Base-by-base conservation (phyloP, 2,329 filamentous ascomycete species). In the Elsinoe ampelina region DNA sequence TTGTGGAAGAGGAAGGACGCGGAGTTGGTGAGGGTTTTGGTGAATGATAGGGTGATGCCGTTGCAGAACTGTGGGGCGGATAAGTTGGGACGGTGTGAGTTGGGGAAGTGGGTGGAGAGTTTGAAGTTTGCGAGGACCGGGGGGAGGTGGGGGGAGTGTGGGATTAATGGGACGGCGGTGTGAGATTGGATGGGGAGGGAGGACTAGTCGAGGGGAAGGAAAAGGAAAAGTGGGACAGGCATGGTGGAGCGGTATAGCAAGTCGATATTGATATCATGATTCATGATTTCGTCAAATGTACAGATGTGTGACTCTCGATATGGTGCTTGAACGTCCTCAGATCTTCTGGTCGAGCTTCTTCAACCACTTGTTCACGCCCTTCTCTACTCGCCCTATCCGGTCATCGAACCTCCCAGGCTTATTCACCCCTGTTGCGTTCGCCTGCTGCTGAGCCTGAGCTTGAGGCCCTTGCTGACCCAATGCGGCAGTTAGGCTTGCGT, bases 1-100 rank as follows among this genome's bases (percentile, higher is more conserved):
- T 68, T 71, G 15, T 61, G 71, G 1, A 45, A 41, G 35, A 35
- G 41, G 30, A 47, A 47, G 26, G 17, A 30, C 5, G 81, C 89
- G 65, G 86, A 93, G 69, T 75, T 86, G 54, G 87, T 96, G 10
- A 79, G 91, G 36, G 77, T 95, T 3, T 72, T 96, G 58, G 75
- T 96, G 35, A 95, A 96, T 70, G 89, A 95, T 66, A 80, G 88
- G 20, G 88, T 95, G 1, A 76, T 91, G 58, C 82, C 83, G 10
- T 70, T 95, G 57, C 73, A 80, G 62, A 83, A 78, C 50, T 96
- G 91, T 69, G 78, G 76, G 10, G 84, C 77, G 2, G 89, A 95
- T 70, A 65, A 70, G 50, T 70, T 84, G 54, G 90, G 90, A 1
- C 77, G 86, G 30, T 96, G 91, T 68, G 79, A 67, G 22, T 67